Evolutionary conservation across 768 basidiomycete genomes (phyloP).

Genomic region (Tylopilus felleus): DNA sequence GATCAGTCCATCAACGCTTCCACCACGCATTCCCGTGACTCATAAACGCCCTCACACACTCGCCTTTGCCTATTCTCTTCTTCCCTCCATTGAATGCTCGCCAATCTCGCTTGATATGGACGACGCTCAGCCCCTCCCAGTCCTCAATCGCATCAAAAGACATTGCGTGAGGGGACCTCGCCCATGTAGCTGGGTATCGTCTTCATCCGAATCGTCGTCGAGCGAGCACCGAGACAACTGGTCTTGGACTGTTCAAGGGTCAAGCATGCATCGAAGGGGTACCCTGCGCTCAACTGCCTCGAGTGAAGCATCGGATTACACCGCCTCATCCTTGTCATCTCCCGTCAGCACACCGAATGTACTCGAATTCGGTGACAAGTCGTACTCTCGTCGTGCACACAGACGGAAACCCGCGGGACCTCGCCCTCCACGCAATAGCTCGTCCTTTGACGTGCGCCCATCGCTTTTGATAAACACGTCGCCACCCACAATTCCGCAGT

Average conservation of each 20-base stretch:
- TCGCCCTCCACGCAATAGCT: conserved; percentile 18
- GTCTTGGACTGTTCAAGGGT: conserved; percentile 14
- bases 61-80: neutral
- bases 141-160: conserved; percentile 8
- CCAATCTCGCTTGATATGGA: conserved; percentile 11
- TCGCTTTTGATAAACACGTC: conserved; percentile 21
- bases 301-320: conserved; percentile 13
- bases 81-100: conserved; percentile 1
- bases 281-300: conserved; percentile 17
- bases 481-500: conserved; percentile 2
- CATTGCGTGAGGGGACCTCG: conserved; percentile 28
- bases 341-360: conserved; percentile 2
- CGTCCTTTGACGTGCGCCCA: conserved; percentile 7
- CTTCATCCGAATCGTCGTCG: conserved; percentile 11
- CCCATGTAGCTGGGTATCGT: conserved; percentile 26
- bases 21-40: conserved; percentile 1
- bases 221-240: conserved; percentile 16
- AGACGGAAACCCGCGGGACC: conserved; percentile 28
- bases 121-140: conserved; percentile 2
- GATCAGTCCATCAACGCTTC: conserved; percentile 1
- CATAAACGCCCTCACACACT: neutral
- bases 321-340: conserved; percentile 10
- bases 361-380: conserved; percentile 6
- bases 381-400: conserved; percentile 1
- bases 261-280: conserved; percentile 13